Base-by-base conservation (phyloP, 176 grass and related monocot species). In the Metroxylon sagu region DNA sequence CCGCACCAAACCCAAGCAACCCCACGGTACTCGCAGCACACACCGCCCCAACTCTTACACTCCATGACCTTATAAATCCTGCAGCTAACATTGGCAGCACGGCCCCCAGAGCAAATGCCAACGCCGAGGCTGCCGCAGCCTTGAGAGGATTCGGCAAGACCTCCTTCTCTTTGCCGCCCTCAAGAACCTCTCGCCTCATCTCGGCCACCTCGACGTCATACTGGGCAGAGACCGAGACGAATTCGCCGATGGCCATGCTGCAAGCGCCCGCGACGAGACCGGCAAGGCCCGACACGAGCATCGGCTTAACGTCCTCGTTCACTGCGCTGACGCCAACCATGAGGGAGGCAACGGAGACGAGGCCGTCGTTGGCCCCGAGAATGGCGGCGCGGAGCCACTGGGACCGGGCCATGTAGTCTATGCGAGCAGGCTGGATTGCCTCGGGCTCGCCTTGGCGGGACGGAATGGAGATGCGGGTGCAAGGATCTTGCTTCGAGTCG, bases 181-280 rank as follows among this genome's bases (percentile, higher is more conserved):
- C 53, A 18, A 19, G 16, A 0, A 4, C 7, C 25, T 15, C 14
- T 18, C 70, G 4, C 70, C 54, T 3, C 50, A 83, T 76, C 59
- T 89, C 73, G 6, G 78, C 62, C 50, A 83, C 66, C 69, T 93
- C 70, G 61, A 93, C 89, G 70, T 98, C 94, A 62, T 86, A 92
- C 79, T 93, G 94, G 19, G 94, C 71, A 56, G 89, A 90, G 53
- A 96, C 86, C 28, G 86, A 96, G 4, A 96, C 91, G 73, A 82
- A 96, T 67, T 96, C 91, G 3, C 91, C 91, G 72, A 96, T 96
- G 52, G 86, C 86, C 91, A 96, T 96, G 83, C 91, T 96, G 79
- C 91, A 96, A 7, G 91, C 86, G 26, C 91, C 91, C 5, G 91
- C 91, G 19, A 85, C 91, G 12, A 96, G 77, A 17, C 91, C 91